Conservation (phyloP, 768 basidiomycete species). For the Termitomyces eurrhizus region DNA sequence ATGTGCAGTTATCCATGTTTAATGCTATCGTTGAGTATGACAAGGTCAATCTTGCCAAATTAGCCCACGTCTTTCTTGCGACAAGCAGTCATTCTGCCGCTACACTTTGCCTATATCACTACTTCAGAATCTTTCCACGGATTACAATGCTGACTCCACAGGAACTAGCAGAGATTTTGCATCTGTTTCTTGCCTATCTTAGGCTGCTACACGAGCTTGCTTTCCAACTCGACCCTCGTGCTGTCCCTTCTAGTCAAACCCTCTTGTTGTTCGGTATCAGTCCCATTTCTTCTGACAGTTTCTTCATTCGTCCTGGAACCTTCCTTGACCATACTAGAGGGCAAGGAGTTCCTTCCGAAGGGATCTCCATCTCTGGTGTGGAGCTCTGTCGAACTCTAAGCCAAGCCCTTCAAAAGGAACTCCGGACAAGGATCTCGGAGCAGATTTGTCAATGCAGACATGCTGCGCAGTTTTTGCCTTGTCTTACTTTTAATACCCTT, state of each 20-base stretch:
- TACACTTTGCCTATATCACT: constrained; percentile 40
- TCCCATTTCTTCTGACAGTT: constrained; percentile 23
- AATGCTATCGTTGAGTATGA: constrained; percentile 16
- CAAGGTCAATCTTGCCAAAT: constrained; percentile 21
- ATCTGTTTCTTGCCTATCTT: constrained; percentile 31
- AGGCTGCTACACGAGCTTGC: constrained; percentile 26
- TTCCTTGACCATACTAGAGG: constrained; percentile 18
- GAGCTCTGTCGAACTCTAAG: constrained; percentile 23
- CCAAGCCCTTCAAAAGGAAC: constrained; percentile 19
- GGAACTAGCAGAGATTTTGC: constrained; percentile 27
- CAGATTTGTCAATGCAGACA: constrained; percentile 30
- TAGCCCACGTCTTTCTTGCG: constrained; percentile 29
- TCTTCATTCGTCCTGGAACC: constrained; percentile 22
- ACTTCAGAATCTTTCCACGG: constrained; percentile 26
- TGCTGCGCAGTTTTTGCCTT: constrained; percentile 32
- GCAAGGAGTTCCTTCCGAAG: neutral
- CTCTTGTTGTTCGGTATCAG: constrained; percentile 34
- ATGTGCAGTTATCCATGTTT: constrained; percentile 19
- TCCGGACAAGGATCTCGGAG: constrained; percentile 24
- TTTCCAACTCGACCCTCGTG: constrained; percentile 21
- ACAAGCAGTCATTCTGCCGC: constrained; percentile 27
- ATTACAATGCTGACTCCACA: constrained; percentile 20
- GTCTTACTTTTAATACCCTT: constrained; percentile 29
- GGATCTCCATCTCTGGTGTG: constrained; percentile 10
- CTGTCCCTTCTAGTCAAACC: constrained; percentile 19